These are phyloP conservation scores for Hibiscus mutabilis DNA, from an alignment of 345 rosid genomes.

Conservation along the genomic window DNA sequence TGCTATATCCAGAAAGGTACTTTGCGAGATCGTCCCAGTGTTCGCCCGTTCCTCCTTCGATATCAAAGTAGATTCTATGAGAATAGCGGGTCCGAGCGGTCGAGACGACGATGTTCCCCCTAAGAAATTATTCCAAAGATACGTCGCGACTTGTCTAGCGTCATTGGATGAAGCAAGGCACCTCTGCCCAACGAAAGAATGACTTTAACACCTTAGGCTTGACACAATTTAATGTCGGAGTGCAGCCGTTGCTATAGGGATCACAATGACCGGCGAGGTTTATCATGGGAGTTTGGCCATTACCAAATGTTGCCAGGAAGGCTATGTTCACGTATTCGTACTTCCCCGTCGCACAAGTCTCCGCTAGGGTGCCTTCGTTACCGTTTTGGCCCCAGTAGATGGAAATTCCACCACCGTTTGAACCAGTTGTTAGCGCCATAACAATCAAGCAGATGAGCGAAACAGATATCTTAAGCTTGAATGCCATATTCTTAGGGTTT, in stretches of 20 bases:
- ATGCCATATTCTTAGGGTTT: not conserved
- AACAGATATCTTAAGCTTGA: not conserved
- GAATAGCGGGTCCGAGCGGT: not conserved
- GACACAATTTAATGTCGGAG: conserved; percentile 7
- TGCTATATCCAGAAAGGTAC: conserved; percentile 7
- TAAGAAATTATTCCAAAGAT: conserved; percentile 10
- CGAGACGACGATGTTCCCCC: not conserved
- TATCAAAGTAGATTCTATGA: conserved; percentile 3
- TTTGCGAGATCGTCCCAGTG: not conserved
- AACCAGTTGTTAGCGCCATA: not conserved
- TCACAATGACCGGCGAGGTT: conserved; percentile 9
- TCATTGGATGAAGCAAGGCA: not conserved
- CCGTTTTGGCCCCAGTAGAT: conserved; percentile 11
- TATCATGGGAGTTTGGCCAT: conserved; percentile 2
- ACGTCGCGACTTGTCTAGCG: conserved; percentile 2
- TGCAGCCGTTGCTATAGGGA: not conserved
- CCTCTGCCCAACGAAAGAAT: conserved; percentile 4
- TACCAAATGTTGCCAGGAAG: not conserved
- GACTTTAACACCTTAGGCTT: conserved; percentile 2
- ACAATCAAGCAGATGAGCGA: not conserved
- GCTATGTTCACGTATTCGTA: not conserved
- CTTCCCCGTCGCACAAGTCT: conserved; percentile 6
- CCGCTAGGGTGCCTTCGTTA: conserved; percentile 1
- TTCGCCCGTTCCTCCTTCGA: not conserved
- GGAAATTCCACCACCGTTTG: not conserved